Evolutionary conservation across 1,284 basidiomycete species (phyloP).

Genomic region (Filobasidium uniguttulatum): DNA sequence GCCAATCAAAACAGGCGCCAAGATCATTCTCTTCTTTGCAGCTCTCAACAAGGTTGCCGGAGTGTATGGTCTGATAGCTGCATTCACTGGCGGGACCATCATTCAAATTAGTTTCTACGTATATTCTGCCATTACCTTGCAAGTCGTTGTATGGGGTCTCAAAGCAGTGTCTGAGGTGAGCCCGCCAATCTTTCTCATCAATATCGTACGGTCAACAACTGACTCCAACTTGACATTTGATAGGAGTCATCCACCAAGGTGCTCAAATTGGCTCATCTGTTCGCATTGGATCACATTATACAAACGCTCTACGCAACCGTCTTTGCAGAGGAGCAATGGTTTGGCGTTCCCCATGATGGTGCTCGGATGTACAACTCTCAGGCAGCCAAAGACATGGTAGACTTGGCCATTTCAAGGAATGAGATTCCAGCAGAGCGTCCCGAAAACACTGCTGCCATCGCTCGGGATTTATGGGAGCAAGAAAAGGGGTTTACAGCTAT

Average conservation of each 20-base stretch:
- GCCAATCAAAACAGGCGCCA: conserved; percentile 42
- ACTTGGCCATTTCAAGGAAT: conserved; percentile 29
- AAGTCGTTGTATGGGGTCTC: conserved; percentile 75
- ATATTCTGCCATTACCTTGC: conserved; percentile 74
- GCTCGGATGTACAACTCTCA: conserved; percentile 60
- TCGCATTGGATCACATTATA: conserved; percentile 80
- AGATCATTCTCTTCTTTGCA: conserved; percentile 69
- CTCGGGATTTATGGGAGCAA: conserved; percentile 70
- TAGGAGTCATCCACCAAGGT: conserved; percentile 76
- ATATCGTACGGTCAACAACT: conserved; percentile 1
- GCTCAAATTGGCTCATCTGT: conserved; percentile 82
- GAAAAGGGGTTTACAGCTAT: conserved; percentile 70
- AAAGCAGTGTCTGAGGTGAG: conserved; percentile 66
- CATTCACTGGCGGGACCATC: conserved; percentile 75
- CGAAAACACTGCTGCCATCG: conserved; percentile 45
- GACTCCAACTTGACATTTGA: not conserved
- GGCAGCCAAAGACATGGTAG: conserved; percentile 70
- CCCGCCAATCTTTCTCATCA: conserved; percentile 12
- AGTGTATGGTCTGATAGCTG: conserved; percentile 85
- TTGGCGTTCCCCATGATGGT: conserved; percentile 81
- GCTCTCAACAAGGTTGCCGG: conserved; percentile 98
- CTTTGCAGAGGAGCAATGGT: conserved; percentile 82
- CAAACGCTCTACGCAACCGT: conserved; percentile 83
- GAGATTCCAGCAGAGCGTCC: conserved; percentile 24
- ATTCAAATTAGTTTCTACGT: conserved; percentile 83